Base-by-base conservation (phyloP, 2,329 filamentous ascomycete species). In the Neonectria magnoliae region DNA sequence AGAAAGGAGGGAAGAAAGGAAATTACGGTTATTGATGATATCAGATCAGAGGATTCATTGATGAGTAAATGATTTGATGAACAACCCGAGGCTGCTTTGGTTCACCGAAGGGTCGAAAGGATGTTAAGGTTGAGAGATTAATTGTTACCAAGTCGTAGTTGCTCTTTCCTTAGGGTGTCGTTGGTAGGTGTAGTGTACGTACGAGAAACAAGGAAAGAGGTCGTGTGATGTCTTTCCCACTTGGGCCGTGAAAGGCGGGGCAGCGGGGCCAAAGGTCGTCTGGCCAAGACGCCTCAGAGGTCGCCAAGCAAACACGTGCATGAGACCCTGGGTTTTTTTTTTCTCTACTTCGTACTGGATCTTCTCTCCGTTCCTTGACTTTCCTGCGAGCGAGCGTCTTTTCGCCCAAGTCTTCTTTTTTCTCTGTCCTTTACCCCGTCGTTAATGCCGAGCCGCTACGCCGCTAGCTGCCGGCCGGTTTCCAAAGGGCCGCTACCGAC, bases 171-270 rank as follows among this genome's bases (percentile, higher is more conserved):
- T 38, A 6, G 2, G 14, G 47, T 50, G 47, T 50, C 47, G 47
- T 50, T 31, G 47, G 47, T 27, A 31, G 47, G 47, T 50, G 47
- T 27, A 18, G 47, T 27, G 27, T 27, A 50, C 25, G 47, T n/a
- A 31, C 31, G 48, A 14, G 29, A 33, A 18, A 38, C 10, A 22
- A 27, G 58, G 45, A 57, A 57, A 52, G 44, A 47, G 47, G 57
- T 62, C 66, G 65, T 57, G 55, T 60, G 66, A 68, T 48, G 63
- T 55, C 60, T 66, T 68, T 52, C 66, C 66, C 42, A 18, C 55
- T 57, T 53, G 14, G 54, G 66, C 38, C 33, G 44, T 51, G 29
- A 36, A n/a, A 41, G 57, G 18, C 14, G 57, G 57, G 57, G 57
- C 42, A 25, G 44, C n/a, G 42, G 61, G 48, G 48, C n/a, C 10